Evolutionary conservation across 176 grass and related monocot genomes (phyloP), one percentile per base, ranked within the genome.

Genomic region (Aegilops speltoides): DNA sequence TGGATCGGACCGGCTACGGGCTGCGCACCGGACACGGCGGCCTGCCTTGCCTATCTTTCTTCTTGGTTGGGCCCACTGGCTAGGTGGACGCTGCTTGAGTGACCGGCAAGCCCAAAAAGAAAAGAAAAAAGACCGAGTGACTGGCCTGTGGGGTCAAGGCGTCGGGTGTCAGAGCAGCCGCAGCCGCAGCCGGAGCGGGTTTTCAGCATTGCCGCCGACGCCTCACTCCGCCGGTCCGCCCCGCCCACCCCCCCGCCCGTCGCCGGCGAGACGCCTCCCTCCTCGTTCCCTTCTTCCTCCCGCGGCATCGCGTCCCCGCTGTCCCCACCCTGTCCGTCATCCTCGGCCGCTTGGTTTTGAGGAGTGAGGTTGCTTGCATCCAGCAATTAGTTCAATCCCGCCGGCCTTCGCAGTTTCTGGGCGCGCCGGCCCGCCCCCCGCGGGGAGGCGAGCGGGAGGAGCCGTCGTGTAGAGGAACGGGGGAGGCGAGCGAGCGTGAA

Each of bases 401-500:
- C 54, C 54, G 54, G 22, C 54, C 54, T 57, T 57, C 54, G 54
- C 54, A 57, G 54, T 57, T 20, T 8, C 19, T 57, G 19, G 56
- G 56, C 2, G 56, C 19, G 56, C 56, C 19, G 56, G 19, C 1
- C 20, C 56, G 56, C 19, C 56, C 56, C 52, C 56, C 50, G 50
- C 50, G 41, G 34, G 32, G 69, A 52, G 57, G 28, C 38, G 59
- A 65, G 70, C 3, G 56, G 56, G 56, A 59, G 56, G 56, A 56
- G 17, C 45, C 25, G 33, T 9, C 79, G 72, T 32, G 69, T 14
- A 73, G 79, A 36, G 69, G n/a, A 31, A 60, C n/a, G 45, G 70
- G 37, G 54, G 32, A 36, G 61, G 82, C 40, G 32, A 56, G 57
- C 68, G 33, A 36, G 37, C 37, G 70, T 46, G 29, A 86, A 89